phyloP scores from a whole-genome alignment of 768 basidiomycete genomes.

The Serendipita vermifera region DNA sequence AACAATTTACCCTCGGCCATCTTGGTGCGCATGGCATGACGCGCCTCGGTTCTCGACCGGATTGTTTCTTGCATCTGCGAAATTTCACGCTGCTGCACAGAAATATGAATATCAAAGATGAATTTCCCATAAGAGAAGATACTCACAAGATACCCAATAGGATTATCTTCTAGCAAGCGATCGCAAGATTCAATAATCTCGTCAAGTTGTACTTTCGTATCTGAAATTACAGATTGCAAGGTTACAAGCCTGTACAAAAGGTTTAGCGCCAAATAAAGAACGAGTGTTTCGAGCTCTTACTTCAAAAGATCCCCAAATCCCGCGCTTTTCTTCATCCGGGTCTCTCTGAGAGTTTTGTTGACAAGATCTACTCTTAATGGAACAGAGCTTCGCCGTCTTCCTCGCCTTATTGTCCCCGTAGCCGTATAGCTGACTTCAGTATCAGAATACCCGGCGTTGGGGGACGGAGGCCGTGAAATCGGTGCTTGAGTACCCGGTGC shows the following conservation, averaged over 20 bases:
- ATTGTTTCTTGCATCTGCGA: constrained; percentile 54
- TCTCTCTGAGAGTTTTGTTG: constrained; percentile 24
- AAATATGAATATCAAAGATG: constrained; percentile 21
- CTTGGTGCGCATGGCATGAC: too few species aligned
- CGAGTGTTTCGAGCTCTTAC: constrained; percentile 35
- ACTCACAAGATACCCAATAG: constrained; percentile 20
- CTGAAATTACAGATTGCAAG: constrained; percentile 29
- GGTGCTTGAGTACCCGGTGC: too few species aligned
- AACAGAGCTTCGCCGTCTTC: constrained; percentile 10
- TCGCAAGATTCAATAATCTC: constrained; percentile 26
- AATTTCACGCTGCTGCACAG: constrained; percentile 49
- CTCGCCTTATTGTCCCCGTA: constrained; percentile 10
- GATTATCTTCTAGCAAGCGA: constrained; percentile 20
- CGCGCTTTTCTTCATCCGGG: constrained; percentile 36
- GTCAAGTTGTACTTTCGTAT: constrained; percentile 27
- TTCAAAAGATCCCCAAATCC: constrained; percentile 57
- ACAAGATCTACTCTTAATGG: constrained; percentile 16
- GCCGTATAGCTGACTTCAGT: constrained; percentile 12
- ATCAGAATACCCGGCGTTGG: constrained; percentile 18
- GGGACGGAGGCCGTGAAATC: constrained; percentile 14
- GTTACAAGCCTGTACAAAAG: constrained; percentile 28
- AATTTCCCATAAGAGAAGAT: constrained; percentile 27
- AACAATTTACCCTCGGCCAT: too few species aligned
- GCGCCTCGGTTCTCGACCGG: too few species aligned
- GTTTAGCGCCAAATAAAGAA: neutral